phyloP scores from a whole-genome alignment of 164 flowering plant genomes.

The Umbellularia californica region DNA sequence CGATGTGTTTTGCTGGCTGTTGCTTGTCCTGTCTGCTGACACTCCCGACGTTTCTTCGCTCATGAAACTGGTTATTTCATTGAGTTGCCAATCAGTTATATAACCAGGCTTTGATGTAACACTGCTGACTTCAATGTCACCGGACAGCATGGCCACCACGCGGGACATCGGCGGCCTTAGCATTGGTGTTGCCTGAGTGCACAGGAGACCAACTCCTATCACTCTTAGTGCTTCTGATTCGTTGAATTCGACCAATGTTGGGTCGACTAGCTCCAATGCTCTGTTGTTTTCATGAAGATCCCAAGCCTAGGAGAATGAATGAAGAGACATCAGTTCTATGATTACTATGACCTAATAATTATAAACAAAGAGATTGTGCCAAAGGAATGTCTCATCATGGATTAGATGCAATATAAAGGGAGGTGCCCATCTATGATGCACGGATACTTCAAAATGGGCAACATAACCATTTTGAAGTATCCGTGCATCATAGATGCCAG shows the following conservation, averaged over 20 bases:
- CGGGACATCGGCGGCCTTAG: constrained; percentile 44
- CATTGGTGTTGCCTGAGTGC: constrained; percentile 51
- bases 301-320: constrained; percentile 37
- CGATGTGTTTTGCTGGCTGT: background rate
- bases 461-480: no score
- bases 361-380: background rate
- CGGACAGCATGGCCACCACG: constrained; percentile 44
- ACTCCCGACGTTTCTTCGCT: background rate
- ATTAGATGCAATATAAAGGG: no score
- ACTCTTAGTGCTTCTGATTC: constrained; percentile 33
- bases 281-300: constrained; percentile 32
- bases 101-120: constrained; percentile 35
- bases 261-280: constrained; percentile 36
- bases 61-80: constrained; percentile 27
- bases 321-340: no score
- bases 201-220: constrained; percentile 42
- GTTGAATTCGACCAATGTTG: constrained; percentile 22
- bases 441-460: no score
- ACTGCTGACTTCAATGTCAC: constrained; percentile 36
- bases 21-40: background rate
- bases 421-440: no score
- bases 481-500: no score
- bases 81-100: constrained; percentile 34
- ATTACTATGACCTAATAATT: background rate
- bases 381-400: background rate